Conservation (phyloP, 805 yeast species). For the Candida nemodendra region DNA sequence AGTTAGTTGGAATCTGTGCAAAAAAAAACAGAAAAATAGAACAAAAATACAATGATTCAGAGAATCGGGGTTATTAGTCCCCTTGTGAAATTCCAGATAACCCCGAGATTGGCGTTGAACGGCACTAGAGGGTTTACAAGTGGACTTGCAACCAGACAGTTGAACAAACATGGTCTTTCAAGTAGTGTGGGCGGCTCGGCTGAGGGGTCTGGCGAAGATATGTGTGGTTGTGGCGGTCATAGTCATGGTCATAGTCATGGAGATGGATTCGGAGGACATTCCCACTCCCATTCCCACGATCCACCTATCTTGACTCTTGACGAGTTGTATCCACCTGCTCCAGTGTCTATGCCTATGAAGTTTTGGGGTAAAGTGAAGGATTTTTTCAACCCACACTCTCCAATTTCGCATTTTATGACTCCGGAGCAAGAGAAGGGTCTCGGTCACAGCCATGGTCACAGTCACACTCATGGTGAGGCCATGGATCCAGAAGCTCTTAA, state of each 20-base stretch:
- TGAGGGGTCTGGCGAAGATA: too few species aligned
- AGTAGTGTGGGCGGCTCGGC: too few species aligned
- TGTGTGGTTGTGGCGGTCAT: conserved; percentile 10
- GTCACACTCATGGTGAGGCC: conserved; percentile 40
- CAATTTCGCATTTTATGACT: conserved; percentile 29
- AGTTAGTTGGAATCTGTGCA: too few species aligned
- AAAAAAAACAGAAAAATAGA: too few species aligned
- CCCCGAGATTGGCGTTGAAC: neutral
- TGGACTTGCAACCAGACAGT: conserved; percentile 10
- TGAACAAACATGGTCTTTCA: too few species aligned
- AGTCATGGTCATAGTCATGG: conserved; percentile 30
- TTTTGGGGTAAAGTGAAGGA: conserved; percentile 30
- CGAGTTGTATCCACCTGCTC: conserved; percentile 8
- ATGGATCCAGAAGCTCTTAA: conserved; percentile 44
- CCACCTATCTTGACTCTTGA: too few species aligned
- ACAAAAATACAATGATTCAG: too few species aligned
- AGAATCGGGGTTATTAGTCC: neutral
- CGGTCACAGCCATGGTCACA: conserved; percentile 21
- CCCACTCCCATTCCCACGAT: conserved; percentile 9
- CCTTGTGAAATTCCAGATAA: neutral
- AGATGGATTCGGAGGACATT: conserved; percentile 31
- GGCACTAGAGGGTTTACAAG: neutral
- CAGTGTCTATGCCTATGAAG: conserved; percentile 3
- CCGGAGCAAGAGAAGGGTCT: too few species aligned
- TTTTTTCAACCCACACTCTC: conserved; percentile 36